A percentile compares a stretch with the other conserved stretches of the same genome.
phyloP scores from a whole-genome alignment of 306 rosid species.

The Sechiopsis laciniata region DNA sequence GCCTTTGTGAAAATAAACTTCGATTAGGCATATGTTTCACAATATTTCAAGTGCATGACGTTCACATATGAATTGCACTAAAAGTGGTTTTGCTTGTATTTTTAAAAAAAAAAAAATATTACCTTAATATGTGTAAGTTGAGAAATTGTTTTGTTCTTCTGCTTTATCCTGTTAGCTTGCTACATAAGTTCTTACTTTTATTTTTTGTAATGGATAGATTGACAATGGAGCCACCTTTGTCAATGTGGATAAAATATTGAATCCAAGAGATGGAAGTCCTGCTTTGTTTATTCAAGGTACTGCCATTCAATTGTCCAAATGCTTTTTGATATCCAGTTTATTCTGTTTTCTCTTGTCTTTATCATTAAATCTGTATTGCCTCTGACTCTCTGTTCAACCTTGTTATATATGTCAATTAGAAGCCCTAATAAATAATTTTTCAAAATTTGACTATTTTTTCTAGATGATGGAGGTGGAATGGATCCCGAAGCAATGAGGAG shows the following conservation, averaged over 20 bases:
- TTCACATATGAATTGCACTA: not conserved
- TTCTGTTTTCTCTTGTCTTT: not conserved
- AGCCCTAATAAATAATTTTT: constrained; percentile 9
- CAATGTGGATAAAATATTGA: constrained; percentile 62
- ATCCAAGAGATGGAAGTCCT: constrained; percentile 76
- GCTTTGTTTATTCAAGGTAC: constrained; percentile 88
- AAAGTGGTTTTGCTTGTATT: not conserved
- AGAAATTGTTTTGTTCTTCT: constrained; percentile 11
- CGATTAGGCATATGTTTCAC: not conserved
- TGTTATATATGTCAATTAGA: not conserved
- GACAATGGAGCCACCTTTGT: constrained; percentile 93
- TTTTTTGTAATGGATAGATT: constrained; percentile 52
- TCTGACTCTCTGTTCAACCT: not conserved
- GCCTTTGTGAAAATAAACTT: not conserved
- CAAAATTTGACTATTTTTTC: constrained; percentile 24
- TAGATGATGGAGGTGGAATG: constrained; percentile 96
- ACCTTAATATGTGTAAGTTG: constrained; percentile 1
- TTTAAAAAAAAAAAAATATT: too few species aligned
- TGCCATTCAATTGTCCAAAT: constrained; percentile 13
- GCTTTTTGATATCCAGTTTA: constrained; percentile 24
- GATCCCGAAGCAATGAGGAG: constrained; percentile 72
- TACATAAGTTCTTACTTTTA: constrained; percentile 28
- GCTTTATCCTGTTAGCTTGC: not conserved
- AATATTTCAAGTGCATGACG: not conserved
- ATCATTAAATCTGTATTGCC: not conserved